Evolutionary conservation across 495 filamentous ascomycete genomes (phyloP).

Genomic region (Baudoinia panamericana): DNA sequence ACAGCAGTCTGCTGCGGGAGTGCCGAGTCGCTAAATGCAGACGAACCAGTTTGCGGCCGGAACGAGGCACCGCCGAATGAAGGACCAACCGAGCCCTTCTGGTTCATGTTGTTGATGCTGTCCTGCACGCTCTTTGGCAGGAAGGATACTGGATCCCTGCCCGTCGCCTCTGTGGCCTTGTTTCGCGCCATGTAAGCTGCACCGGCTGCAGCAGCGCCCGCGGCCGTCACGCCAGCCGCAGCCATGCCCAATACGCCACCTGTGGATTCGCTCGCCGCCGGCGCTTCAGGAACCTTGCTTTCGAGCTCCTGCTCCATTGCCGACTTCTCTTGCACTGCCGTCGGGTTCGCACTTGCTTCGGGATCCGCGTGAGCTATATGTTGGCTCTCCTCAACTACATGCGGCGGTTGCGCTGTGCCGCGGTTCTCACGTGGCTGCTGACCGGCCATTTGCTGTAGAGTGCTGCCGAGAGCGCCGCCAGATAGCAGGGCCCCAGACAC

Average conservation of each 20-base stretch:
- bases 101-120: constrained; percentile 20
- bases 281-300: constrained; percentile 12
- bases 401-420: constrained; percentile 3
- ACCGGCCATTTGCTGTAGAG: constrained; percentile 11
- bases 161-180: constrained; percentile 25
- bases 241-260: constrained; percentile 19
- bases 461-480: too few species aligned
- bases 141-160: constrained; percentile 1
- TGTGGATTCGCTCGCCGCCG: constrained; percentile 1
- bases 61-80: background rate
- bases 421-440: constrained; percentile 1
- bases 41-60: constrained; percentile 1
- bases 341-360: constrained; percentile 18
- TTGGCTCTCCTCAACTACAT: constrained; percentile 2
- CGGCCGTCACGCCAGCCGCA: constrained; percentile 20
- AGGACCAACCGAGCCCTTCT: background rate
- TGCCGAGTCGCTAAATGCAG: background rate
- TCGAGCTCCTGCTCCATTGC: constrained; percentile 21
- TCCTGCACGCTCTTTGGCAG: constrained; percentile 14
- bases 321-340: constrained; percentile 19
- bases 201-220: constrained; percentile 11
- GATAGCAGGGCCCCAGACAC: too few species aligned
- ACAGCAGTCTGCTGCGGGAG: constrained; percentile 4
- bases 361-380: constrained; percentile 11
- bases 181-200: constrained; percentile 25